Evolutionary conservation across 2,329 filamentous ascomycete species (phyloP).

Genomic region (Alternaria postmessia): DNA sequence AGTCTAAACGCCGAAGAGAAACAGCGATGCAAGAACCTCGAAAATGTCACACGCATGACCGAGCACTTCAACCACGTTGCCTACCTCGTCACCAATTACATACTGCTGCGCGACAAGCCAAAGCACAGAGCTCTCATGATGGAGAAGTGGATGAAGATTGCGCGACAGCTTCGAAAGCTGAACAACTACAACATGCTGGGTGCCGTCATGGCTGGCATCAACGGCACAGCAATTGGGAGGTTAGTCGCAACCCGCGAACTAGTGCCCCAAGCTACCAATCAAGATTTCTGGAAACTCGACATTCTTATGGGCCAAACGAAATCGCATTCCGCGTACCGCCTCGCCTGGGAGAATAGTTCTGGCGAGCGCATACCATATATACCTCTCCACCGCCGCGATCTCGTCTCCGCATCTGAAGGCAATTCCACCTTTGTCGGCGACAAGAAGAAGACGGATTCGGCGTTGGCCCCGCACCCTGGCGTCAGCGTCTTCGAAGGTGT

Average conservation of each 20-base stretch:
- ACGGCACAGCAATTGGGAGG: conserved; percentile 84
- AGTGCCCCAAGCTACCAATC: conserved; percentile 74
- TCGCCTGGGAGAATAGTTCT: conserved; percentile 96
- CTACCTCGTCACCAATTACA: conserved; percentile 62
- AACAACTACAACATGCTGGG: conserved; percentile 98
- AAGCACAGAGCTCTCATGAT: conserved; percentile 92
- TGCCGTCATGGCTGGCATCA: conserved; percentile 92
- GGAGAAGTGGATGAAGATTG: conserved; percentile 95
- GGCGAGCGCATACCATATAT: conserved; percentile 92
- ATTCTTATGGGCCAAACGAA: conserved; percentile 94
- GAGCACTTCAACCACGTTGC: conserved; percentile 74
- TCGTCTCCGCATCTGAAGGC: conserved; percentile 91
- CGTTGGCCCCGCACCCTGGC: conserved; percentile 46
- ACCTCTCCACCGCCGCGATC: conserved; percentile 85
- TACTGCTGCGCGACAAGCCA: conserved; percentile 88
- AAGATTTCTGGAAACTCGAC: conserved; percentile 85
- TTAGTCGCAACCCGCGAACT: conserved; percentile 80
- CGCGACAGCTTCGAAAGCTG: conserved; percentile 80
- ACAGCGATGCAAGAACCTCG: conserved; percentile 77
- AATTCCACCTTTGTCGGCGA: conserved; percentile 84
- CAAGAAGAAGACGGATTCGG: conserved; percentile 38
- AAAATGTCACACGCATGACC: conserved; percentile 94
- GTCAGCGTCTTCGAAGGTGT: conserved; percentile 45
- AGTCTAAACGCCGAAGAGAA: conserved; percentile 75
- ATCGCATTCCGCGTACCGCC: conserved; percentile 92